Base-by-base conservation (phyloP, 1,139 yeast genomes). In the Blastobotrys arbuscula region DNA sequence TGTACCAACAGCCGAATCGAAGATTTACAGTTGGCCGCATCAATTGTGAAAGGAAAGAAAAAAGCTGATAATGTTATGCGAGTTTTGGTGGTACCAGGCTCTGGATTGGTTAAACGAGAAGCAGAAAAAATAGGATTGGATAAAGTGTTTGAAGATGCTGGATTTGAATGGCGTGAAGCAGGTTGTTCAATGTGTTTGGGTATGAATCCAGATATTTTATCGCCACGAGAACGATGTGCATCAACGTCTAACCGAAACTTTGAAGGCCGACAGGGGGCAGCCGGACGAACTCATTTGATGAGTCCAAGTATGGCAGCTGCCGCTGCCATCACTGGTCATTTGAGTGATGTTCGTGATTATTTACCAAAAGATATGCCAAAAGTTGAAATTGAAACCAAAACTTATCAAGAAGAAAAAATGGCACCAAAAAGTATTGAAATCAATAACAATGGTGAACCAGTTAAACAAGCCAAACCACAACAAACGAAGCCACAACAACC, bases 261-360 rank as follows among this genome's bases (percentile, higher is more conserved):
- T 67, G 97, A 92, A 71, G 98, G 98, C 61, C 92, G 98, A 72
- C 98, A 92, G 75, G 98, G 98, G 72, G 96, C 96, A 46, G 73
- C 72, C 52, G 88, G 96, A n/a, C 81, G 98, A 74, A 92, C 97
- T 20, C 98, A 92, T 66, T 78, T 92, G 66, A 88, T 90, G 95
- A 88, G 97, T 15, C 98, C 98, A 34, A 96, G 96, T 31, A 92
- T 92, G 98, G 97, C 98, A 44, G 98, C 98, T 20, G 97, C 97
- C 34, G 97, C 98, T 30, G 97, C 94, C 60, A 83, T 92, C 57
- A 79, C 79, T 52, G 98, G 98, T 57, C 90, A 83, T 64, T 83
- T 92, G 63, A 78, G 86, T 44, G 98, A 92, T 66, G 90, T 89
- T 58, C 83, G 97, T 69, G 84, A 85, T 53, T 87, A 77, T 66